Base-by-base conservation (phyloP, 345 rosid species). In the Chamaenerion angustifolium region DNA sequence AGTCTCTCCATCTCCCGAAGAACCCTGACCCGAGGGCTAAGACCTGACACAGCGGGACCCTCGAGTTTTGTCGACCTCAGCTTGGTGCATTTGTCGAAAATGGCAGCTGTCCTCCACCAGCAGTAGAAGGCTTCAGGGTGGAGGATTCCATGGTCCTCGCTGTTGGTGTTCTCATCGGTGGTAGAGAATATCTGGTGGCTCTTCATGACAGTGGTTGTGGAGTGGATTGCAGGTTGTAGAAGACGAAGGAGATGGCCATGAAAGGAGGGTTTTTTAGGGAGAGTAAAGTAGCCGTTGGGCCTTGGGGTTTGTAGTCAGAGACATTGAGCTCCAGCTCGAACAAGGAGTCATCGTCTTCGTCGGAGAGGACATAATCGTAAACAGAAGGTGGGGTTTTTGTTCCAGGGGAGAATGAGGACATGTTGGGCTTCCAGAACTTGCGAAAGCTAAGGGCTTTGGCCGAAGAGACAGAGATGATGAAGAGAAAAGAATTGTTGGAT, bases 41-140 rank as follows among this genome's bases (percentile, higher is more conserved):
- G 63, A 5, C 44, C 56, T 4, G 70, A 65, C 41, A 68, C 52
- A 12, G 56, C 49, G 49, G 51, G 10, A 19, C 14, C 3, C 35
- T 71, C 16, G 65, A 31, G 53, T 61, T 69, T 51, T 51, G 62
- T 58, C 68, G 67, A 45, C 40, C 42, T 17, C 40, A 64, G 46
- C 61, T 55, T 72, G 11, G 45, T 54, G 46, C 59, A 69, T 45
- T 78, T 71, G 18, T 72, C 76, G 16, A 58, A 75, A 50, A 65
- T 63, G 0, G 71, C 57, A 0, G 73, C 75, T 2, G 80, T 58
- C 63, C 76, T 66, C 86, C 86, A 76, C 82, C 82, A 80, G 43
- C 59, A 68, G 48, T 27, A 56, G 8, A 23, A 40, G 41, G 47
- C 54, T 6, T 8, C 47, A 0, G 52, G 17, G 17, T 16, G 15